phyloP scores from a whole-genome alignment of 169 alveolate species.

The Cryptosporidium ryanae region DNA sequence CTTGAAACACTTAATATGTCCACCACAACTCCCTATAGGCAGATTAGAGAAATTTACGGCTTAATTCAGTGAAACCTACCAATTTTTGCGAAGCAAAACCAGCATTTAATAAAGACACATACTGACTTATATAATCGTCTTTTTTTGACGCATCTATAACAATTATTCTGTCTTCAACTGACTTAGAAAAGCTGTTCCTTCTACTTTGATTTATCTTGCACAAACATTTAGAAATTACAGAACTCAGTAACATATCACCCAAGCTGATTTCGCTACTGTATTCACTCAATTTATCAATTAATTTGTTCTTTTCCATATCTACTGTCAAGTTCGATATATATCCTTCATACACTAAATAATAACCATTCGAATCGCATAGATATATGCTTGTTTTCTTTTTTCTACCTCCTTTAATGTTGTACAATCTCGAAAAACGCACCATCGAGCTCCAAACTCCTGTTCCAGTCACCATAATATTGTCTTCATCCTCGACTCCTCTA shows the following conservation, averaged over 20 bases:
- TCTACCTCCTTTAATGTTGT: conserved; percentile 16
- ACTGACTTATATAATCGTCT: conserved; percentile 44
- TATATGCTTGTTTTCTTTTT: conserved; percentile 20
- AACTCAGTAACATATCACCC: conserved; percentile 43
- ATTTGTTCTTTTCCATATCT: conserved; percentile 4
- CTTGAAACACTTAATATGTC: conserved; percentile 48
- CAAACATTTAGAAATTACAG: conserved; percentile 38
- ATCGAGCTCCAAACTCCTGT: conserved; percentile 21
- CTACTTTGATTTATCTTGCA: conserved; percentile 37
- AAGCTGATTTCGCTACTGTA: background rate
- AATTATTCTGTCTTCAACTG: conserved; percentile 40
- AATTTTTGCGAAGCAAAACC: conserved; percentile 62
- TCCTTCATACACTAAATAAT: conserved; percentile 22
- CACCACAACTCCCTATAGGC: conserved; percentile 26
- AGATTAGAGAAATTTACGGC: background rate
- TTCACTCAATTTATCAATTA: background rate
- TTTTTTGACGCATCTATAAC: conserved; percentile 54
- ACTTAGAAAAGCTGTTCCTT: conserved; percentile 11
- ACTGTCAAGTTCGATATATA: conserved; percentile 35
- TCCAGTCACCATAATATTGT: conserved; percentile 23
- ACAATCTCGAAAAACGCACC: conserved; percentile 28
- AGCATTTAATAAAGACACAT: conserved; percentile 41
- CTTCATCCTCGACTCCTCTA: background rate
- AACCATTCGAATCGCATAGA: conserved; percentile 31
- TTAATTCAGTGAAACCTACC: conserved; percentile 33